Evolutionary conservation across 805 yeast species (phyloP).

Genomic region (Lipomyces starkeyi): DNA sequence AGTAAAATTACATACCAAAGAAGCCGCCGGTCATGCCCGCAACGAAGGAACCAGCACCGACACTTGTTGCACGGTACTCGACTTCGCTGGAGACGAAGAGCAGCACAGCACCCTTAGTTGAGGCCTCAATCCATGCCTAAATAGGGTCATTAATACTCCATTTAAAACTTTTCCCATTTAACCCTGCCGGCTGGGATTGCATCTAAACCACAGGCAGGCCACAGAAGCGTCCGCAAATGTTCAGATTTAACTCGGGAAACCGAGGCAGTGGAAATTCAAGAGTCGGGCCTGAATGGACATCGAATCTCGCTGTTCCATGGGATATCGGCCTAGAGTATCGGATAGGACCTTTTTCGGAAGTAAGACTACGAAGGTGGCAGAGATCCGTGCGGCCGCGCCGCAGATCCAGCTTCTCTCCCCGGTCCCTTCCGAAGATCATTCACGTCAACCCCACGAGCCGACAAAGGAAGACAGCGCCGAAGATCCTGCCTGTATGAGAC

Average conservation of each 20-base stretch:
- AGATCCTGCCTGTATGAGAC: neutral
- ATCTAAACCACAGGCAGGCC: neutral
- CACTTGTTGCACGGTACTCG: slow-evolving; percentile 67
- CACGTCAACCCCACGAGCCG: too few relatives aligned
- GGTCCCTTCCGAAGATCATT: too few relatives aligned
- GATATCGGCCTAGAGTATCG: too few relatives aligned
- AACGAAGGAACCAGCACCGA: slow-evolving; percentile 73
- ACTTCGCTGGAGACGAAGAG: slow-evolving; percentile 92
- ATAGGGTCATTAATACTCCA: neutral
- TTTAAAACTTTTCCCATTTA: neutral
- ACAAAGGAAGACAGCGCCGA: too few relatives aligned
- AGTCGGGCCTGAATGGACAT: neutral
- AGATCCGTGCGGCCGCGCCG: too few relatives aligned
- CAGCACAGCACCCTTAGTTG: slow-evolving; percentile 97
- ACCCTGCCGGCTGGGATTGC: neutral
- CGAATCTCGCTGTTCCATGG: neutral
- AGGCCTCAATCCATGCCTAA: slow-evolving; percentile 94
- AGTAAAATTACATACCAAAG: slow-evolving; percentile 43
- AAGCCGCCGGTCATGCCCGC: slow-evolving; percentile 97
- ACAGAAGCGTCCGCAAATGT: neutral
- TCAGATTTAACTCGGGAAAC: neutral
- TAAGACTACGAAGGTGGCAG: too few relatives aligned
- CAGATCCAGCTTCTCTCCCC: too few relatives aligned
- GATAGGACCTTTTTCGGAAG: too few relatives aligned
- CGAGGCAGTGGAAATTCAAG: neutral